Evolutionary conservation across 2,329 filamentous ascomycete genomes (phyloP).

Genomic region (Colletotrichum falcatum): DNA sequence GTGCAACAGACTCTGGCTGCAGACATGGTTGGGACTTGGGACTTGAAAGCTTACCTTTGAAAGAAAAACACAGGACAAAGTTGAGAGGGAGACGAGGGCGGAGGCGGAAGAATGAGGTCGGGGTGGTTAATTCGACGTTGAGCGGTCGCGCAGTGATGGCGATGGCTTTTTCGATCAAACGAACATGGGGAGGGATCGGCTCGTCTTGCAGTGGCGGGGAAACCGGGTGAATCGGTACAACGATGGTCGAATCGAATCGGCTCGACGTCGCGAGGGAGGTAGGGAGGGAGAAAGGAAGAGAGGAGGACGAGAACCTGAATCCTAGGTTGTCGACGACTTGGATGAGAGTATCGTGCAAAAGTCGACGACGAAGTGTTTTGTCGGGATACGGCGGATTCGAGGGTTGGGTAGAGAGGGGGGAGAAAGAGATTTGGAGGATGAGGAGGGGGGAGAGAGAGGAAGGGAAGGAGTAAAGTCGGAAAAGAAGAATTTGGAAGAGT

Average conservation of each 20-base stretch:
- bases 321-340: conserved; percentile 38
- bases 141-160: background rate
- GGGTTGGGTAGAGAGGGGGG: conserved; percentile 21
- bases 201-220: background rate
- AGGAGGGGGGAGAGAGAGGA: background rate
- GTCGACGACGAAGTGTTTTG: conserved; percentile 33
- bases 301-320: conserved; percentile 36
- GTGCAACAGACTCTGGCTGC: conserved; percentile 14
- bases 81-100: conserved; percentile 12
- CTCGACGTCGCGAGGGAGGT: conserved; percentile 2
- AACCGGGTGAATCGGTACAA: background rate
- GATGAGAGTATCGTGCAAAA: conserved; percentile 14
- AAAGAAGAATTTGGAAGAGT: conserved; percentile 35
- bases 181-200: background rate
- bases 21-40: background rate
- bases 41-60: conserved; percentile 21
- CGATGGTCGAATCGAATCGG: conserved; percentile 18
- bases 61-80: conserved; percentile 10
- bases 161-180: background rate
- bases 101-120: conserved; percentile 4
- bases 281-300: background rate
- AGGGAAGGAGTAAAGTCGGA: conserved; percentile 15
- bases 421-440: conserved; percentile 13
- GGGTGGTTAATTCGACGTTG: background rate
- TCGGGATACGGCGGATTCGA: conserved; percentile 40